A percentile compares a stretch with the other conserved stretches of the same genome.
phyloP scores from a whole-genome alignment of 768 basidiomycete species.

The Hypholoma sublateritium region DNA sequence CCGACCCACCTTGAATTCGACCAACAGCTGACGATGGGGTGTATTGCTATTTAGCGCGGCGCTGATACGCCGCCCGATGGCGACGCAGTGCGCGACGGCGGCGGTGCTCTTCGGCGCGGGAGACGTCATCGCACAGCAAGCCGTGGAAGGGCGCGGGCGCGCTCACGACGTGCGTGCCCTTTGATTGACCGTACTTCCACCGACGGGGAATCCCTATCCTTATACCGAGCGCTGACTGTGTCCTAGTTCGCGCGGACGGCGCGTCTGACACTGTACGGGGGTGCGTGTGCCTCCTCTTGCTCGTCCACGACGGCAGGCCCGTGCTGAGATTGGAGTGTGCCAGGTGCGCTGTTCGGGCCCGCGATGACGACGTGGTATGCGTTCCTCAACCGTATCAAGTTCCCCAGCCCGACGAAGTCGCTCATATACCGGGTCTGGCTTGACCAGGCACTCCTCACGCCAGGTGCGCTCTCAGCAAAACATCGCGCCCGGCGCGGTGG shows the following conservation, averaged over 20 bases:
- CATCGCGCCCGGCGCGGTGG: no score
- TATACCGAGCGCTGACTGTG: neutral
- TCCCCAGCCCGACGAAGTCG: conserved; percentile 57
- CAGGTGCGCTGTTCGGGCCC: conserved; percentile 77
- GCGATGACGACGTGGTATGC: conserved; percentile 82
- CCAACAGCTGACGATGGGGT: no score
- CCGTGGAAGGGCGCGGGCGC: conserved; percentile 67
- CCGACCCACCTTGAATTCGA: neutral
- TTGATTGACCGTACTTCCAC: no score
- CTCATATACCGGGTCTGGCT: conserved; percentile 71
- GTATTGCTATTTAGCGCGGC: conserved; percentile 41
- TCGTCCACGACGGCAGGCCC: neutral
- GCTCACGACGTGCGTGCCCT: conserved; percentile 72
- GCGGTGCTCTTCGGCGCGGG: conserved; percentile 71
- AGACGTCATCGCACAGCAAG: conserved; percentile 86
- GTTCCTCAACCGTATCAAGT: conserved; percentile 68
- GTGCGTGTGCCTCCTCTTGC: conserved; percentile 37
- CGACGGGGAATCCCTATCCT: no score
- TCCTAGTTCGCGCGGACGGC: conserved; percentile 43
- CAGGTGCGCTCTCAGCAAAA: conserved; percentile 32
- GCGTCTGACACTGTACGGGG: conserved; percentile 72
- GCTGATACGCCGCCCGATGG: conserved; percentile 60
- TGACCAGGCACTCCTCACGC: conserved; percentile 79
- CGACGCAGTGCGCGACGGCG: conserved; percentile 64
- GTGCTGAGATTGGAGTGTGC: neutral